Base-by-base conservation (phyloP, 495 filamentous ascomycete species). In the Neurospora sp. region DNA sequence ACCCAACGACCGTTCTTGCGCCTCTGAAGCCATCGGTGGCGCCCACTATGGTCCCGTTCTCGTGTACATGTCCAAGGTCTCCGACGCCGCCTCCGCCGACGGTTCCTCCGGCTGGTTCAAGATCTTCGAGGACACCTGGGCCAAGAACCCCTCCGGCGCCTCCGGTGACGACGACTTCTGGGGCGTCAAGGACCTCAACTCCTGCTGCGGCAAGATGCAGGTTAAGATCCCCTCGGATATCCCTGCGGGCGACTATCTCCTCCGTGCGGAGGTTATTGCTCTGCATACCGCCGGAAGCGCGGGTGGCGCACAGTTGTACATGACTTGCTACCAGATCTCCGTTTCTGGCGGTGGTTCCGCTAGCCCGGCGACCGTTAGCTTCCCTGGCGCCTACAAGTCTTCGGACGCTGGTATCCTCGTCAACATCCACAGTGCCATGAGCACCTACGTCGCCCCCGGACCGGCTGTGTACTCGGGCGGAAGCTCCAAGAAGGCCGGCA, bases 31-130 rank as follows among this genome's bases (percentile, higher is more conserved):
- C 71, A 86, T 87, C 75, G 85, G 85, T 35, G 85, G 84, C 18
- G 81, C 81, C 16, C 84, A 85, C 79, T 80, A 82, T 79, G 83
- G 83, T 11, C 83, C 84, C 18, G 84, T 89, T 3, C 79, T 85
- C 40, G 85, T 84, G 7, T 89, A 89, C 82, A 82, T 89, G 75
- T 79, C 82, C 74, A 84, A 85, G 70, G 88, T 89, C 14, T 20
- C 76, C 22, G 84, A 88, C 74, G 84, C 88, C 4, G 77, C 81
- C 18, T 81, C 79, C 11, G 86, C 85, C 35, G 80, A 82, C 74
- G 84, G 84, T 5, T 78, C 79, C 1, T 70, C 79, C 1, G 77
- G 82, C 5, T 88, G 86, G 87, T 86, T 85, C 78, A 88, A 88
- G 81, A 78, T 86, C 76, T 87, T 81, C 79, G 79, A 83, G 68